A percentile compares a stretch with the other conserved stretches of the same genome.
These are phyloP conservation scores for Smallanthus sonchifolius DNA, from an alignment of 129 eudicot species.

Conservation along the genomic window DNA sequence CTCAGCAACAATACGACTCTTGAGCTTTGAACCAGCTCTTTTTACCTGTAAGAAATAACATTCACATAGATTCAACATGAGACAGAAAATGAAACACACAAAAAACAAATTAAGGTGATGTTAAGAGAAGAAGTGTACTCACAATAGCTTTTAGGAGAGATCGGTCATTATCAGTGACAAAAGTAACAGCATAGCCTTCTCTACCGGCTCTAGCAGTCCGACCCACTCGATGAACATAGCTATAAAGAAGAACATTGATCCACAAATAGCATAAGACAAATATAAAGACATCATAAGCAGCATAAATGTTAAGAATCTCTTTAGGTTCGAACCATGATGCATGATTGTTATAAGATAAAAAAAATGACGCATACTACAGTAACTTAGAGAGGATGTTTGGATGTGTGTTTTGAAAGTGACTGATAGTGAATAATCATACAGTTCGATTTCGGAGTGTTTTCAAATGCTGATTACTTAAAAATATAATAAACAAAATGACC, in stretches of 20 bases:
- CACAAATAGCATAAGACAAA: not conserved
- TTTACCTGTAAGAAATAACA: slow-evolving; percentile 47
- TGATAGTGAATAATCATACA: not conserved
- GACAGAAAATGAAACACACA: not conserved
- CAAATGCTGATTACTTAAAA: not conserved
- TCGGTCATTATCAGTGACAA: slow-evolving; percentile 90
- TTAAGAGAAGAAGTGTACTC: slow-evolving; percentile 27
- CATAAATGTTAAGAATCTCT: not conserved
- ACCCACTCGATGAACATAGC: slow-evolving; percentile 98
- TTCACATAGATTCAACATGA: not conserved
- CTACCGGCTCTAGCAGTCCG: slow-evolving; percentile 99
- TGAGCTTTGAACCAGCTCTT: slow-evolving; percentile 82
- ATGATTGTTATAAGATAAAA: not conserved
- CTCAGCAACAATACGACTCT: slow-evolving; percentile 81
- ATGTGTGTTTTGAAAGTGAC: not conserved
- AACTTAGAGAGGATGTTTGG: not conserved
- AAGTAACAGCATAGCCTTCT: slow-evolving; percentile 91
- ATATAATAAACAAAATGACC: not conserved
- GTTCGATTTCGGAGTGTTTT: not conserved
- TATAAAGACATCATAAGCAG: not conserved
- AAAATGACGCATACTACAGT: not conserved
- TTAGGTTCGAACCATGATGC: not conserved
- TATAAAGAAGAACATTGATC: slow-evolving; percentile 21
- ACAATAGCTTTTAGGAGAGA: slow-evolving; percentile 83
- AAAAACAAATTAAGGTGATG: not conserved